Percentiles rank a stretch among this genome's conserved stretches.
Evolutionary conservation across 345 rosid species (phyloP).

Genomic region (Aurinia saxatilis): DNA sequence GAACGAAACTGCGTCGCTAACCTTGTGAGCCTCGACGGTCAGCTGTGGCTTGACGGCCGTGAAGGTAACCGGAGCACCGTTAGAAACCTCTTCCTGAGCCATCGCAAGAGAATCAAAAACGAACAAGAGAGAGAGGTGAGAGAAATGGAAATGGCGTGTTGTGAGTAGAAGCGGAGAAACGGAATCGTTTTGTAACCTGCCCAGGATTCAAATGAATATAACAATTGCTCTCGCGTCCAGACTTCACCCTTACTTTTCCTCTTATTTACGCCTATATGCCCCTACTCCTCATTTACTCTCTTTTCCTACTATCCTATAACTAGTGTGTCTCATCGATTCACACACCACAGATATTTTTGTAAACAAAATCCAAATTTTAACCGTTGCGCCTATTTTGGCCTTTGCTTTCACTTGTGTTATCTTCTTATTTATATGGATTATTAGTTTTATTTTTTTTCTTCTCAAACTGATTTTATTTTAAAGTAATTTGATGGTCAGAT

Average conservation of each 20-base stretch:
- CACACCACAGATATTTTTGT: no score
- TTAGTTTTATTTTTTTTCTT: no score
- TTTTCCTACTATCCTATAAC: not conserved
- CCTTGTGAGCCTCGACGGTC: slow-evolving; percentile 74
- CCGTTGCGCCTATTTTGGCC: no score
- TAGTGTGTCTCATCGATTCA: not conserved
- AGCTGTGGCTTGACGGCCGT: slow-evolving; percentile 60
- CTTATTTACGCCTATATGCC: slow-evolving; percentile 36
- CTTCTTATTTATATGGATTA: no score
- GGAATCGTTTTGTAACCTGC: slow-evolving; percentile 35
- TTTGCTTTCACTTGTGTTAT: no score
- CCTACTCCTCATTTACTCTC: not conserved
- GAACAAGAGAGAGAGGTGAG: slow-evolving; percentile 24
- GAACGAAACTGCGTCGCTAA: slow-evolving; percentile 66
- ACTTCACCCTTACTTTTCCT: not conserved
- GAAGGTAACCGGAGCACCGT: slow-evolving; percentile 49
- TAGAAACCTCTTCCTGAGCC: slow-evolving; percentile 48
- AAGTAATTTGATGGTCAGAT: no score
- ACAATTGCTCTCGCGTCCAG: not conserved
- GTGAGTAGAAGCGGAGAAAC: slow-evolving; percentile 50
- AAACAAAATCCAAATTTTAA: no score
- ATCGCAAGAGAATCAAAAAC: slow-evolving; percentile 25
- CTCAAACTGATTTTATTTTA: no score
- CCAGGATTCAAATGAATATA: slow-evolving; percentile 29
- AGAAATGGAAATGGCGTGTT: slow-evolving; percentile 8